These are phyloP conservation scores for Neurospora sp. DNA, from an alignment of 495 filamentous ascomycete species.

Conservation along the genomic window DNA sequence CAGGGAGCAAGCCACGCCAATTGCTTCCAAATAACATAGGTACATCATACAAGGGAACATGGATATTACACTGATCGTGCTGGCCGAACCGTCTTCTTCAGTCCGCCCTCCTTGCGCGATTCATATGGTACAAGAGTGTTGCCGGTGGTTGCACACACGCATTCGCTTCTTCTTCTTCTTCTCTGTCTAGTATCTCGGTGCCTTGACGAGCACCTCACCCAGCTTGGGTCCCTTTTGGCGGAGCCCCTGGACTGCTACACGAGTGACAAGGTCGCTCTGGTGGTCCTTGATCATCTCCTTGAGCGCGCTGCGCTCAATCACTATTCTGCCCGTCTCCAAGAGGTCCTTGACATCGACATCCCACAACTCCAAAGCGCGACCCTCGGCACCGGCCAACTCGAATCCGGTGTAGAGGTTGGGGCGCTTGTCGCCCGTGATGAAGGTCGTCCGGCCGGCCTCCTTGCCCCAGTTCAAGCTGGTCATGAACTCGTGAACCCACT, in stretches of 20 bases:
- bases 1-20: not conserved
- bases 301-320: constrained; percentile 79
- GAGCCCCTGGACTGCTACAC: constrained; percentile 25
- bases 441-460: constrained; percentile 58
- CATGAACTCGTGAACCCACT: constrained; percentile 56
- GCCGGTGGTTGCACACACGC: not conserved
- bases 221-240: constrained; percentile 7
- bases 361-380: constrained; percentile 50
- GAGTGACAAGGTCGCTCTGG: constrained; percentile 56
- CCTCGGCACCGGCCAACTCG: constrained; percentile 50
- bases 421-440: constrained; percentile 55
- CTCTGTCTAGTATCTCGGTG: not conserved
- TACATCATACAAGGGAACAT: not conserved
- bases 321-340: constrained; percentile 69
- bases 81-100: not conserved
- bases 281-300: constrained; percentile 64
- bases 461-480: constrained; percentile 62
- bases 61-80: not conserved
- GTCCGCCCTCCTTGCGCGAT: not conserved
- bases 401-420: constrained; percentile 49
- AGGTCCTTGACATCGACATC: constrained; percentile 94
- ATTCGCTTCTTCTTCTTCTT: not conserved
- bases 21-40: not conserved
- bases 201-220: constrained; percentile 11
- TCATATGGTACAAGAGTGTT: not conserved